These are phyloP conservation scores for Corylus avellana DNA, from an alignment of 306 rosid genomes.

Conservation along the genomic window DNA sequence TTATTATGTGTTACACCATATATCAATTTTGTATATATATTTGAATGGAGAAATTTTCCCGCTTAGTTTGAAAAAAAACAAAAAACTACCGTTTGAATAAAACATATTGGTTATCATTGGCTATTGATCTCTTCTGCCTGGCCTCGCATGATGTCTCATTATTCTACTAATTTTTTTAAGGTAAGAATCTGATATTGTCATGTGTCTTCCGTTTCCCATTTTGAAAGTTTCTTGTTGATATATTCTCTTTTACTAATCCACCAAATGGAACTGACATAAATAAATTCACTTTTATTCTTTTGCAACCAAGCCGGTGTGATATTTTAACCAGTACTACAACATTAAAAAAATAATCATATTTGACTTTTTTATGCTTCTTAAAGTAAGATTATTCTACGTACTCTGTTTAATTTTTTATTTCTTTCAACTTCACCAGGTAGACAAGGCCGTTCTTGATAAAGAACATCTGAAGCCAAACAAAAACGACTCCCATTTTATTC, in stretches of 20 bases:
- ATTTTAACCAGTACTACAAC: neutral
- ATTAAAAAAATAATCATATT: neutral
- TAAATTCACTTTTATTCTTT: neutral
- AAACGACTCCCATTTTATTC: neutral
- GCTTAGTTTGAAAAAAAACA: too few relatives aligned
- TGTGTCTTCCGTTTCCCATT: neutral
- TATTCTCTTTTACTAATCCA: neutral
- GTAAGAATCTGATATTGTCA: slow-evolving; percentile 10
- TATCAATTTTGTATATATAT: too few relatives aligned
- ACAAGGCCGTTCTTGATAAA: neutral
- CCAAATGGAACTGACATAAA: slow-evolving; percentile 11
- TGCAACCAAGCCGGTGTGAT: neutral
- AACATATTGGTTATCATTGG: neutral
- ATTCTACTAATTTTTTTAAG: neutral
- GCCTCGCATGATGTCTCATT: slow-evolving; percentile 13
- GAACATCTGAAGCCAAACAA: neutral
- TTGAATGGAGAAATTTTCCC: too few relatives aligned
- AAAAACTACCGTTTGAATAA: too few relatives aligned
- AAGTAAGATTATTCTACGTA: neutral
- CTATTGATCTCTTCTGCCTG: slow-evolving; percentile 8
- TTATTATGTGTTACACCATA: too few relatives aligned
- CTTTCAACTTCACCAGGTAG: neutral
- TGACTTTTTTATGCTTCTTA: slow-evolving; percentile 19
- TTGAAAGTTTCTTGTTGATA: slow-evolving; percentile 25
- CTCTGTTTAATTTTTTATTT: neutral